Base-by-base conservation (phyloP, 306 rosid species). In the Cucumis melo region DNA sequence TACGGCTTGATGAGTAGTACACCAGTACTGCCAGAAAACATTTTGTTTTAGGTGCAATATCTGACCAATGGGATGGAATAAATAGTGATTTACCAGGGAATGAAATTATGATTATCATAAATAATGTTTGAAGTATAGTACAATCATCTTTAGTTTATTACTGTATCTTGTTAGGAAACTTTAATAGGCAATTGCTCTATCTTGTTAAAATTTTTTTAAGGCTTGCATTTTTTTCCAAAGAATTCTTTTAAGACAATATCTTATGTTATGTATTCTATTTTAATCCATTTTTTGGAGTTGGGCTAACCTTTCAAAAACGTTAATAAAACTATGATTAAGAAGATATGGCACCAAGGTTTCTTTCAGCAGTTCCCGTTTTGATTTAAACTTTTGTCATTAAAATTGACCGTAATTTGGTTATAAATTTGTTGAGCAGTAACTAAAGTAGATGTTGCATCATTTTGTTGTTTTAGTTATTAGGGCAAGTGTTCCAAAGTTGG, bases 401-500 rank as follows among this genome's bases (percentile, higher is more conserved):
- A 62, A 13, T 42, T 13, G 20, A 39, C 15, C 5, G 36, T 65
- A 41, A 20, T 42, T 44, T 44, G 56, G 74, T 41, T 17, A 67
- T 14, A n/a, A 42, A 67, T 42, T 68, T 48, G 38, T 68, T 14
- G 57, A 24, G 57, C 39, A 11, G 32, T 48, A 15, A 44, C 56
- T 57, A 74, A 57, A 62, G 14, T 9, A 24, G 38, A 53, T 15
- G 11, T 72, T 62, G 32, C 62, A 16, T 27, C 59, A 10, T 58
- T 44, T 76, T 39, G 66, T 70, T 19, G 21, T 24, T 67, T 74
- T 79, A 87, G 90, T 87, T 77, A 82, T 84, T 42, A 83, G 90
- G 83, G 88, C 88, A 50, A 81, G 90, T 71, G 90, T 87, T 62
- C 88, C 90, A 15, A 87, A 83, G 76, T 79, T 87, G 86, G 88